These are phyloP conservation scores for Ampelocalamus luodianensis DNA, from an alignment of 176 grass and related monocot genomes.

Conservation along the genomic window DNA sequence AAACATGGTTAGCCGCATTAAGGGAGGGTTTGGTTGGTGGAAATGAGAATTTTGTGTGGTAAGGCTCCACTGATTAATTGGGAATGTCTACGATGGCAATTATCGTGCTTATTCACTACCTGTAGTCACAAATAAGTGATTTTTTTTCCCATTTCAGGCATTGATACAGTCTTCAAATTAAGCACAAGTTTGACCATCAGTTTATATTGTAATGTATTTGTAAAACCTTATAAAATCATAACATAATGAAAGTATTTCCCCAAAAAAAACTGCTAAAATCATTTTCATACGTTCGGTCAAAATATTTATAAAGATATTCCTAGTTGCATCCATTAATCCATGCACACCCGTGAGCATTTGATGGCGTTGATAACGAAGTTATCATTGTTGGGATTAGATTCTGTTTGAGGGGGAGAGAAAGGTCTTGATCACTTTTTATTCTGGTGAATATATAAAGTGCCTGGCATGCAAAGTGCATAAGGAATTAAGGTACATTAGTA, in stretches of 20 bases:
- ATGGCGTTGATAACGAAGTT: background rate
- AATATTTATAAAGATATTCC: background rate
- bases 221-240: background rate
- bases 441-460: conserved; percentile 69
- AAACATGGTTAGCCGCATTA: background rate
- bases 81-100: background rate
- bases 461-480: conserved; percentile 56
- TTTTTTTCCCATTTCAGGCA: background rate
- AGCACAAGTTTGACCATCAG: background rate
- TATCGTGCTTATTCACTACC: background rate
- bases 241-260: background rate
- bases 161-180: background rate
- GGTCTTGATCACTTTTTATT: conserved; percentile 57
- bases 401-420: conserved; percentile 37
- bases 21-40: background rate
- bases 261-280: background rate
- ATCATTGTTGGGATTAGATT: conserved; percentile 40
- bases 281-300: background rate
- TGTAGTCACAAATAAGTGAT: background rate
- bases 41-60: background rate
- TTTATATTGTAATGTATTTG: background rate
- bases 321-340: background rate
- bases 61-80: background rate
- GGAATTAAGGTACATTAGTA: conserved; percentile 58
- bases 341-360: background rate